Evolutionary conservation across 192 early-diverging fungal species (phyloP), one percentile per base, ranked within the genome.

Genomic region (Backusella morwellensis): DNA sequence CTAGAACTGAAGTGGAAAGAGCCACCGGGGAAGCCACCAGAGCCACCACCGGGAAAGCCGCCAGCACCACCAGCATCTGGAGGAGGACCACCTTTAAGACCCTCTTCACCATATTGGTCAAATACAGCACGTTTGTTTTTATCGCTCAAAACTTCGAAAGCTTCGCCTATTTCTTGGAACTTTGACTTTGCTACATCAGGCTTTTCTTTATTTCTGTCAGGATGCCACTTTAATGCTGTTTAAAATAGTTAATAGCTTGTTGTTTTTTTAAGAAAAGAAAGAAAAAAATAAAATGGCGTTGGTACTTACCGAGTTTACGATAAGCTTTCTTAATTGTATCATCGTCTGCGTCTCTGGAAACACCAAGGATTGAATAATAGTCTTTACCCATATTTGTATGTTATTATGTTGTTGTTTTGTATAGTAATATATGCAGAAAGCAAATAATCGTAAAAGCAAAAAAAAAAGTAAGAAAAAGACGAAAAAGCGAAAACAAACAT

Each of bases 111-210:
- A 78, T 89, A 99, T 77, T 93, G 91, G 80, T 99, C 98, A 89
- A 97, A 99, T 50, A 97, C 91, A 44, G 95, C 88, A 32, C 96
- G 89, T 88, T 98, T 98, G 70, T 98, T 87, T 77, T 91, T 87
- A 85, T 99, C 97, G 52, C 93, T 95, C 0, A 99, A 86, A 19
- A 95, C 92, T 81, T 99, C 98, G 80, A 95, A 99, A 5, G 98
- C 97, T 86, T 98, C 96, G 54, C 95, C 95, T 56, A 99, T 94
- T 40, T 99, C 97, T 83, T 99, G 97, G 86, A 99, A 99, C 79
- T 91, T 95, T 73, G 88, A 85, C 70, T 95, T 89, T 26, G 95
- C 93, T 26, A 78, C 70, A 73, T 88, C 89, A 72, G 85, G 85
- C 68, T 91, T 88, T 71, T 92, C 89, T 38, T 84, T 86, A 32